Conservation (phyloP, 495 filamentous ascomycete species). For the Talaromyces nanjingensis region DNA sequence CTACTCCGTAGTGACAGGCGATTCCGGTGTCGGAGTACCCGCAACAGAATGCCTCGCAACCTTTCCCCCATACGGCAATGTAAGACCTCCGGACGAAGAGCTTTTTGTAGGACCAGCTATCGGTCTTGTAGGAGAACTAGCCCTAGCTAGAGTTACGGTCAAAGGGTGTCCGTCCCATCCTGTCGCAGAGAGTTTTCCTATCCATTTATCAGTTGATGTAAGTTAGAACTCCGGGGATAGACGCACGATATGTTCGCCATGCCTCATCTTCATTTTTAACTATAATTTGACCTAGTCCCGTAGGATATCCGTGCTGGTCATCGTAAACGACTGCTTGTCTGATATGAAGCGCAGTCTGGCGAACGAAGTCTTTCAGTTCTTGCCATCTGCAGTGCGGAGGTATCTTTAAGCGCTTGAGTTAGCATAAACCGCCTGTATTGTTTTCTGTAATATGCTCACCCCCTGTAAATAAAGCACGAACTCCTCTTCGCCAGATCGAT, state of each 20-base stretch:
- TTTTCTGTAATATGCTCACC: conserved; percentile 19
- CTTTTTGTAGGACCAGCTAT: conserved; percentile 41
- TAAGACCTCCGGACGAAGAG: conserved; percentile 22
- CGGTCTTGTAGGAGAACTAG: conserved; percentile 34
- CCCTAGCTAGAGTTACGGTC: conserved; percentile 38
- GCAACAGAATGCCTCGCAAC: not conserved
- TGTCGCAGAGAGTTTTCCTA: conserved; percentile 36
- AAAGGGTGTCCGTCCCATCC: conserved; percentile 42
- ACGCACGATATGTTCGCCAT: conserved; percentile 39
- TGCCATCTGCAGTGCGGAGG: conserved; percentile 44
- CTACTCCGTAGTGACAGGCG: not conserved
- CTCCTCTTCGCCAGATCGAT: conserved; percentile 36
- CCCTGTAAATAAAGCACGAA: conserved; percentile 42
- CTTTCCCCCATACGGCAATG: not conserved
- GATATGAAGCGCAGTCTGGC: conserved; percentile 40
- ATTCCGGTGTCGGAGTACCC: not conserved
- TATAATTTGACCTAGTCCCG: conserved; percentile 41
- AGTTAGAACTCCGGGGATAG: not conserved
- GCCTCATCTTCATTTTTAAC: conserved; percentile 44
- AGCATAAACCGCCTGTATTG: not conserved
- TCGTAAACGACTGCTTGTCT: conserved; percentile 44
- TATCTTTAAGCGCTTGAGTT: conserved; percentile 24
- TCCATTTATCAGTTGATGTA: not conserved
- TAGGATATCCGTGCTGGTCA: conserved; percentile 38
- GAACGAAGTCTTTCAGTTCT: conserved; percentile 41